A percentile compares a stretch with the other conserved stretches of the same genome.
These are phyloP conservation scores for Xylariaceae sp. DNA, from an alignment of 2,329 filamentous ascomycete genomes.

Conservation along the genomic window DNA sequence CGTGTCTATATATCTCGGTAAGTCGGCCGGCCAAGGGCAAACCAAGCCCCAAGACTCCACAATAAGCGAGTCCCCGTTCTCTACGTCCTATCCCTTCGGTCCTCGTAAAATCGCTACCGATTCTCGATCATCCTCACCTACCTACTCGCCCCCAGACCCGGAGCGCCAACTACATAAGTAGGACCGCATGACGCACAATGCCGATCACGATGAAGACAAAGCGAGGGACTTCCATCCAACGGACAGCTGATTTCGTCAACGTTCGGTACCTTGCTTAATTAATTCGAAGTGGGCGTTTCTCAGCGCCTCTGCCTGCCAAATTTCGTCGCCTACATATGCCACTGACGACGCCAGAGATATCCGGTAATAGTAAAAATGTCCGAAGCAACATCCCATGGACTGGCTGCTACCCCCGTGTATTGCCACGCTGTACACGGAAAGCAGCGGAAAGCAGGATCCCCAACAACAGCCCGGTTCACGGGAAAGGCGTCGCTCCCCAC, in stretches of 20 bases:
- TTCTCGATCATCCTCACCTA: background rate
- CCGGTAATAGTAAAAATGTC: background rate
- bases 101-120: too few species aligned
- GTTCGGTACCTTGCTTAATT: conserved; percentile 2
- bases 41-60: too few species aligned
- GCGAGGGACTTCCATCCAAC: background rate
- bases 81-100: too few species aligned
- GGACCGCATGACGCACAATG: background rate
- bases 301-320: background rate
- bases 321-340: background rate
- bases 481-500: background rate
- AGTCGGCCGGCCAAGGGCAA: background rate
- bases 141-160: background rate
- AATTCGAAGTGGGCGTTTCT: conserved; percentile 1
- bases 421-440: background rate
- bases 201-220: background rate
- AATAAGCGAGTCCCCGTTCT: too few species aligned
- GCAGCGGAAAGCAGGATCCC: background rate
- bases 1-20: background rate
- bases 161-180: background rate
- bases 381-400: background rate
- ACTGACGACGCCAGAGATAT: background rate
- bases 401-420: background rate
- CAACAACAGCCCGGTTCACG: too few species aligned
- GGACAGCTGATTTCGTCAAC: conserved; percentile 1